Conservation (phyloP, 306 rosid genomes). For the Geum urbanum region DNA sequence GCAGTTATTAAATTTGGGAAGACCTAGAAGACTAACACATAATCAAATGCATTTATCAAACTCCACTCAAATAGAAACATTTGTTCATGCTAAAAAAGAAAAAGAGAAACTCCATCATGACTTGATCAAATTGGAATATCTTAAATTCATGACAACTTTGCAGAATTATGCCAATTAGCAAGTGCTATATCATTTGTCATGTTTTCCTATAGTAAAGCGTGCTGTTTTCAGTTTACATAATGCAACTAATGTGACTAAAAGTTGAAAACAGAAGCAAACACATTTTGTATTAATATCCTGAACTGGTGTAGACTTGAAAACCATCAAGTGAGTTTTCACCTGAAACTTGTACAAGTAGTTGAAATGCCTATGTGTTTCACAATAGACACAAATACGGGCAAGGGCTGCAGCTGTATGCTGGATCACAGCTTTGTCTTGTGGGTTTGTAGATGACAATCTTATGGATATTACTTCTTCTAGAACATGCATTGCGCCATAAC, state of each 20-base stretch:
- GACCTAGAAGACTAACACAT: neutral
- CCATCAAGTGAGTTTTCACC: slow-evolving; percentile 39
- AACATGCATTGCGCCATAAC: slow-evolving; percentile 77
- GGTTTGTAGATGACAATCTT: slow-evolving; percentile 57
- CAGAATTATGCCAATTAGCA: neutral
- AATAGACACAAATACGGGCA: slow-evolving; percentile 75
- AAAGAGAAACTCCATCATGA: neutral
- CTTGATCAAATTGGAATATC: neutral
- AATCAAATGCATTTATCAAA: neutral
- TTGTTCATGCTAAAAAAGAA: neutral
- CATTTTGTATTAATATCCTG: no score
- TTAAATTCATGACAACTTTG: neutral
- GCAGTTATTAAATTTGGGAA: neutral
- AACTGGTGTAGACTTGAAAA: neutral
- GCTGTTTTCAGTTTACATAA: neutral
- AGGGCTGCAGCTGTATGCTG: slow-evolving; percentile 68
- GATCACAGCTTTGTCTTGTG: slow-evolving; percentile 48
- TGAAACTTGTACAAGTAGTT: slow-evolving; percentile 81
- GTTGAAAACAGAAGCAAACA: neutral
- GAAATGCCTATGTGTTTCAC: slow-evolving; percentile 88
- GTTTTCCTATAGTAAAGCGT: neutral
- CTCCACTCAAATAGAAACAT: neutral
- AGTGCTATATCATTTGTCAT: neutral
- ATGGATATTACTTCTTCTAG: slow-evolving; percentile 86
- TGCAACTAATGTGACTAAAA: neutral